Conservation (phyloP, 805 yeast species). For the Metschnikowia kunwiensis region DNA sequence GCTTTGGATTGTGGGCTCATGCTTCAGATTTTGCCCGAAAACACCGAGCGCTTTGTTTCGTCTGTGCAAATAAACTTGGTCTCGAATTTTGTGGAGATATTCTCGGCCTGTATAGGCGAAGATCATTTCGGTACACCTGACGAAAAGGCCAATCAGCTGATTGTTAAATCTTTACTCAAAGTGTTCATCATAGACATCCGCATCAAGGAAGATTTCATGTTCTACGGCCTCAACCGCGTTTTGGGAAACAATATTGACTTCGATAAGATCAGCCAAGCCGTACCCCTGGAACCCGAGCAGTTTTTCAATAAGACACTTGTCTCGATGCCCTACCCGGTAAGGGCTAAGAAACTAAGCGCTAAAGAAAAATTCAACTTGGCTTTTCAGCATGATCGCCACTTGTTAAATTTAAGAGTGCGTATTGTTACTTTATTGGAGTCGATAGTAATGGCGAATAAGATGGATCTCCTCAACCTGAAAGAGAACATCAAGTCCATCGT, state of each 20-base stretch:
- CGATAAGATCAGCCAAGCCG: constrained; percentile 38
- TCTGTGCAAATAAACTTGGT: constrained; percentile 48
- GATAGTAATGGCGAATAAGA: constrained; percentile 29
- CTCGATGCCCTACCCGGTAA: constrained; percentile 15
- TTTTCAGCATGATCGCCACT: constrained; percentile 42
- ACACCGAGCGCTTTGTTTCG: constrained; percentile 41
- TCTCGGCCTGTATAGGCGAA: constrained; percentile 39
- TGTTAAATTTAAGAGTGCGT: constrained; percentile 40
- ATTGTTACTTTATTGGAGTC: constrained; percentile 51
- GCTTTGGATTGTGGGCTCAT: constrained; percentile 31
- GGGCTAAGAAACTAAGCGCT: constrained; percentile 1
- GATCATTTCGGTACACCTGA: constrained; percentile 8
- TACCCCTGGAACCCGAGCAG: constrained; percentile 27
- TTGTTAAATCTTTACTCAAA: constrained; percentile 31
- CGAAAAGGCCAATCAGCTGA: constrained; percentile 5
- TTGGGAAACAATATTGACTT: constrained; percentile 51
- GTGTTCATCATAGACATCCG: constrained; percentile 42
- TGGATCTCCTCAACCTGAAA: constrained; percentile 31
- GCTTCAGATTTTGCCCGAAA: constrained; percentile 44
- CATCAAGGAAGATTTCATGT: constrained; percentile 37
- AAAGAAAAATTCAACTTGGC: constrained; percentile 17
- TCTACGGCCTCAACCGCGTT: constrained; percentile 53
- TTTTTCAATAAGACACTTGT: constrained; percentile 8
- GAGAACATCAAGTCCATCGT: constrained; percentile 41
- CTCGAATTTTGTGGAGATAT: constrained; percentile 50